Evolutionary conservation across 2,329 filamentous ascomycete genomes (phyloP).

Genomic region (Rhynchosporium graminicola): DNA sequence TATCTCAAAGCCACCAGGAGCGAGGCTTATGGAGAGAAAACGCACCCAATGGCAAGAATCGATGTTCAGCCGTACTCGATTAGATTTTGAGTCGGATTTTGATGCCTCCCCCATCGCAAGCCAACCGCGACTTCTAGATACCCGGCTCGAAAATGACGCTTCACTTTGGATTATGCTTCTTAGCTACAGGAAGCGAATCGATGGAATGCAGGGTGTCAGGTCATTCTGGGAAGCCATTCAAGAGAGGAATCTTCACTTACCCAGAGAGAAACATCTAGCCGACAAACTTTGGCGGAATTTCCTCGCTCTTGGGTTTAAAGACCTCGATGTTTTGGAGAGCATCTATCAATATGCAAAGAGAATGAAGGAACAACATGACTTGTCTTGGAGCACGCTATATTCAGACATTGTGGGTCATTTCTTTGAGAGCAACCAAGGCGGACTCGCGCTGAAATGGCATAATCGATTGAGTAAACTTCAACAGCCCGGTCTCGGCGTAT

Average conservation of each 20-base stretch:
- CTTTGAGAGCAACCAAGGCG: constrained; percentile 34
- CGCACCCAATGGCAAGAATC: constrained; percentile 23
- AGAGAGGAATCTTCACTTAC: constrained; percentile 43
- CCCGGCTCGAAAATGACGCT: constrained; percentile 37
- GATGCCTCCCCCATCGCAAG: background rate
- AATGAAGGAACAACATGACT: constrained; percentile 43
- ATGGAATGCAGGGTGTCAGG: constrained; percentile 45
- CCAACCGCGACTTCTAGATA: constrained; percentile 39
- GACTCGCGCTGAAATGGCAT: constrained; percentile 36
- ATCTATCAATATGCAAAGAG: constrained; percentile 46
- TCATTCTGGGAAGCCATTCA: constrained; percentile 47
- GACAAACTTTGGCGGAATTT: constrained; percentile 49
- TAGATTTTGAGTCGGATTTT: constrained; percentile 41
- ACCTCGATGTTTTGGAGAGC: constrained; percentile 41
- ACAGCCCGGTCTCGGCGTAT: constrained; percentile 40
- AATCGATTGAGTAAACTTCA: constrained; percentile 34
- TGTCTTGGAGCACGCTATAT: constrained; percentile 45
- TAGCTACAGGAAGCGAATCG: constrained; percentile 43
- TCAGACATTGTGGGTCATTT: constrained; percentile 45
- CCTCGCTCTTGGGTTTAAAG: constrained; percentile 42
- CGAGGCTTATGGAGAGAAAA: background rate
- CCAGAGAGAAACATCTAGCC: constrained; percentile 43
- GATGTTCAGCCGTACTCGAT: constrained; percentile 23
- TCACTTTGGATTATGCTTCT: constrained; percentile 46
- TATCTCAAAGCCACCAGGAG: background rate